Evolutionary conservation across 176 grass and related monocot genomes (phyloP).

Genomic region (Oryza glaberrima): DNA sequence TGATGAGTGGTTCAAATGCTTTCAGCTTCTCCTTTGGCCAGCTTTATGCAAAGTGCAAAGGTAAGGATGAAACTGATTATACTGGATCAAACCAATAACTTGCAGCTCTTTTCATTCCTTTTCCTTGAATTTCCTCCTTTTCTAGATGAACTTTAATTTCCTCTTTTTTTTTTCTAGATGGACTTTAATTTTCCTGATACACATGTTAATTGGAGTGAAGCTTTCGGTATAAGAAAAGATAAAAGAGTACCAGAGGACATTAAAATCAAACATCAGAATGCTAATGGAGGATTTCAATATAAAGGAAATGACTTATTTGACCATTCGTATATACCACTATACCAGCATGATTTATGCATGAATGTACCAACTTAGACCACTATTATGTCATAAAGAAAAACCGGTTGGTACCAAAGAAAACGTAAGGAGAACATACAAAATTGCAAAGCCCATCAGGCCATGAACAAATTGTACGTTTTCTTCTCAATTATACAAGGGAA

Average conservation of each 20-base stretch:
- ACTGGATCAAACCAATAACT: constrained; percentile 34
- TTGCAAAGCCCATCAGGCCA: neutral
- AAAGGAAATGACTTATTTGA: neutral
- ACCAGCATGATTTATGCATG: neutral
- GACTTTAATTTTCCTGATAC: neutral
- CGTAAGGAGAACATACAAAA: neutral
- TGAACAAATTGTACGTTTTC: neutral
- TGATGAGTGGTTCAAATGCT: constrained; percentile 12
- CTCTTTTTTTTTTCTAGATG: neutral
- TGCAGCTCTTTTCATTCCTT: neutral
- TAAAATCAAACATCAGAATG: neutral
- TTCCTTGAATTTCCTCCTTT: neutral
- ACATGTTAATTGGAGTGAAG: neutral
- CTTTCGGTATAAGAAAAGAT: neutral
- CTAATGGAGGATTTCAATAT: neutral
- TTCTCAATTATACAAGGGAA: neutral
- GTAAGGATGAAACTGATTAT: constrained; percentile 42
- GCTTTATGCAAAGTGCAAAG: constrained; percentile 46
- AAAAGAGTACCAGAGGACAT: neutral
- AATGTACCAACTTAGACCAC: neutral
- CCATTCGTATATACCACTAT: neutral
- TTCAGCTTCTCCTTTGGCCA: constrained; percentile 1
- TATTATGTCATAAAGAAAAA: neutral
- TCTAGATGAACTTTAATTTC: neutral
- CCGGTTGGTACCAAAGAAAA: neutral